A percentile compares a stretch with the other conserved stretches of the same genome.
Conservation (phyloP, 2,329 filamentous ascomycete genomes). For the Tolypocladium cylindrosporum region DNA sequence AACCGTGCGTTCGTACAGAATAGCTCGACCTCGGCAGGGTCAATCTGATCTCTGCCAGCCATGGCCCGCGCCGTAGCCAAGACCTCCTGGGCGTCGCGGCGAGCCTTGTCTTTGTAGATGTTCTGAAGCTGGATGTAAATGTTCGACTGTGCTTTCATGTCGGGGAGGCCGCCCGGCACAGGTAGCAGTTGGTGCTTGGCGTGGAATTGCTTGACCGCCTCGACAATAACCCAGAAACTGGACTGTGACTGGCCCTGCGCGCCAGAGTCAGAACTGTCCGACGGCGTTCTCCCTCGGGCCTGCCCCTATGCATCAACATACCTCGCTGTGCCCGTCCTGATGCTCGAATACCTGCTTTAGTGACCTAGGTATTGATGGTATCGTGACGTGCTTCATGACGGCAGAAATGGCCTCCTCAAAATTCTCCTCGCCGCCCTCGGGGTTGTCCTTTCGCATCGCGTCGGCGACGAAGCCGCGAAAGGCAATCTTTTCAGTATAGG, state of each 20-base stretch:
- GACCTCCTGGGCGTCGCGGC: constrained; percentile 68
- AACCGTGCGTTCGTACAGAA: constrained; percentile 96
- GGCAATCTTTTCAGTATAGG: constrained; percentile 75
- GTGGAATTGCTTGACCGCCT: constrained; percentile 71
- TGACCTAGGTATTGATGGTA: constrained; percentile 55
- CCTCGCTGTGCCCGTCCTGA: constrained; percentile 30
- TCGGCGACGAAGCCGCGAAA: constrained; percentile 64
- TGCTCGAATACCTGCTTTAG: constrained; percentile 74
- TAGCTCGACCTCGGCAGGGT: constrained; percentile 67
- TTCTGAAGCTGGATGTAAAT: constrained; percentile 88
- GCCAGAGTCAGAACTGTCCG: neutral
- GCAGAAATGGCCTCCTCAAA: constrained; percentile 86
- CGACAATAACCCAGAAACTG: constrained; percentile 82
- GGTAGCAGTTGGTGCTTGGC: constrained; percentile 63
- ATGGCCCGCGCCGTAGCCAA: constrained; percentile 48
- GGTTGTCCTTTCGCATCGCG: constrained; percentile 58
- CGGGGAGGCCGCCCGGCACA: constrained; percentile 76
- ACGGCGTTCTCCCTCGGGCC: neutral
- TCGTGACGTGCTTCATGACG: constrained; percentile 76
- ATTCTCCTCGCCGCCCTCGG: constrained; percentile 91
- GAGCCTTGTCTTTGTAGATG: constrained; percentile 84
- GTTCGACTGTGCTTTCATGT: constrained; percentile 92
- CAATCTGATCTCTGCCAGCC: constrained; percentile 42
- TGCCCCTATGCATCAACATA: constrained; percentile 30
- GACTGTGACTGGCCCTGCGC: constrained; percentile 13